phyloP scores from a whole-genome alignment of 306 rosid species.

The Cicer cuneatum region DNA sequence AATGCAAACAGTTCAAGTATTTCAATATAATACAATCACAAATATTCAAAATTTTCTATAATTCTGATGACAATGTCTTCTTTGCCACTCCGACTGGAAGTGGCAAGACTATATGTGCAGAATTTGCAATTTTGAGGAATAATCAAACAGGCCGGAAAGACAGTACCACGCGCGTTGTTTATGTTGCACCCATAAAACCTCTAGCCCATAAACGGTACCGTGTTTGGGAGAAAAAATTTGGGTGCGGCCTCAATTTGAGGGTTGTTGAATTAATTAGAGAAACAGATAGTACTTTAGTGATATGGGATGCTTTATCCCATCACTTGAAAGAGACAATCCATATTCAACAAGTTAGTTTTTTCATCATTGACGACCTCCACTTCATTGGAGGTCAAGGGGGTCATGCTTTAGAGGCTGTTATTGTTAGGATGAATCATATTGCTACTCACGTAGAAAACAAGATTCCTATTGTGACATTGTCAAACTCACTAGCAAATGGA shows the following conservation, averaged over 20 bases:
- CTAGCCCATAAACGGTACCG: constrained; percentile 82
- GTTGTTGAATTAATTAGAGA: constrained; percentile 89
- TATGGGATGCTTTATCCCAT: constrained; percentile 96
- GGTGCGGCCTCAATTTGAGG: constrained; percentile 66
- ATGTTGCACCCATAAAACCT: constrained; percentile 87
- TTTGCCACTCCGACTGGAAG: constrained; percentile 98
- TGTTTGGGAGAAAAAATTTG: constrained; percentile 90
- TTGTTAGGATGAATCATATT: constrained; percentile 89
- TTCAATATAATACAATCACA: constrained; percentile 96
- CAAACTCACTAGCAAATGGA: constrained; percentile 96
- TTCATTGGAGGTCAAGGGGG: constrained; percentile 96
- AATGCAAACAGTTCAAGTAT: constrained; percentile 82
- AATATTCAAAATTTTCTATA: constrained; percentile 85
- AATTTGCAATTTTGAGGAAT: constrained; percentile 87
- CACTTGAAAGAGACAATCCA: constrained; percentile 90
- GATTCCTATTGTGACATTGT: constrained; percentile 91
- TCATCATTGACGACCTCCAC: constrained; percentile 89
- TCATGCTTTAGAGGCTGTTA: constrained; percentile 82
- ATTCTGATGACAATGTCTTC: constrained; percentile 90
- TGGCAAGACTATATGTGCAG: constrained; percentile 93
- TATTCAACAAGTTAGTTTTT: constrained; percentile 91
- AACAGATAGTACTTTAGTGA: constrained; percentile 87
- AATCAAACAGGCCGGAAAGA: constrained; percentile 66
- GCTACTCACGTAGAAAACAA: constrained; percentile 84
- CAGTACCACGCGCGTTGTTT: constrained; percentile 76